Conservation (phyloP, 208 protist species). For the Trypanosoma cruzi region DNA sequence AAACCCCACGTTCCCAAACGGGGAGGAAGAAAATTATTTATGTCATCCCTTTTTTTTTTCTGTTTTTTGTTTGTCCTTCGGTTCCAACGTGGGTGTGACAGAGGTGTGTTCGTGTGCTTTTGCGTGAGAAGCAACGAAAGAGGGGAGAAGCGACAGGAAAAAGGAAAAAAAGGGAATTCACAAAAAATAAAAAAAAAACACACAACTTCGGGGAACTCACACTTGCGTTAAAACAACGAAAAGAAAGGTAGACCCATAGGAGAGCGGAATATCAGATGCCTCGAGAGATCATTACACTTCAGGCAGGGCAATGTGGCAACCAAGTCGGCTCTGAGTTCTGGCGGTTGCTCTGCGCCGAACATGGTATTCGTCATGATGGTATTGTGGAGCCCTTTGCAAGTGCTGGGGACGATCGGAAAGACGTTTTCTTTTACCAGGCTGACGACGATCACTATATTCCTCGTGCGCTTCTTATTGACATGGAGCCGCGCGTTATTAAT, state of each 20-base stretch:
- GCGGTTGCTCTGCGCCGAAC: slow-evolving; percentile 98
- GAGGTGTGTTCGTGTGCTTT: neutral
- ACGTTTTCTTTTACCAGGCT: slow-evolving; percentile 99
- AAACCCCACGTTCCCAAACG: too few species aligned
- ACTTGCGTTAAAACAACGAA: neutral
- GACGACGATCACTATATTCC: slow-evolving; percentile 99
- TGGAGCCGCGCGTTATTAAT: slow-evolving; percentile 99
- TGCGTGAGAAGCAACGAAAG: neutral
- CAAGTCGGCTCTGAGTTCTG: slow-evolving; percentile 99
- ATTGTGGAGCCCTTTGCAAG: slow-evolving; percentile 95
- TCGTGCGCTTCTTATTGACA: slow-evolving; percentile 98
- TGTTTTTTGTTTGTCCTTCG: neutral
- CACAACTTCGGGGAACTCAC: neutral
- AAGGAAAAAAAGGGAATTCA: too few species aligned
- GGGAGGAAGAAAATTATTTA: too few species aligned
- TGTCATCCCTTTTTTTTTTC: too few species aligned
- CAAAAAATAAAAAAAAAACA: slow-evolving; percentile 5
- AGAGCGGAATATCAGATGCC: slow-evolving; percentile 86
- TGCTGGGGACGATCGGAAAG: slow-evolving; percentile 97
- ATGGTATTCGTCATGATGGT: slow-evolving; percentile 97
- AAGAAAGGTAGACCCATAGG: neutral
- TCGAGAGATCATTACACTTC: slow-evolving; percentile 99
- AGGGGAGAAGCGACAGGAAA: neutral
- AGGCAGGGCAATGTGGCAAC: slow-evolving; percentile 98
- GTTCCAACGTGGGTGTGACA: neutral